These are phyloP conservation scores for Melampsora abietis-canadensis DNA, from an alignment of 1,284 basidiomycete species.

Conservation along the genomic window DNA sequence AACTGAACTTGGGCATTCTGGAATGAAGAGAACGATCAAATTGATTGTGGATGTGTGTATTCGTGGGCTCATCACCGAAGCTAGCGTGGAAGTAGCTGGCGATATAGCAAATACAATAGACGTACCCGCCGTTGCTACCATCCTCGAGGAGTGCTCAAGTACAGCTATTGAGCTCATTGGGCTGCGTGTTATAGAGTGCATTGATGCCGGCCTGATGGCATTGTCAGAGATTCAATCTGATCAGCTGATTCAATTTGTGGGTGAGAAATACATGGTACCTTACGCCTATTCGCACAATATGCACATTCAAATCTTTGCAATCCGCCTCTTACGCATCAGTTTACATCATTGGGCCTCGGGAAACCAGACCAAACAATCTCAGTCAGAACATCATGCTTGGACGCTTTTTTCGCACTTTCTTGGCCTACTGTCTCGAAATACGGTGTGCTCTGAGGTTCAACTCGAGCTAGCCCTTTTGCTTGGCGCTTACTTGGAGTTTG, in stretches of 20 bases:
- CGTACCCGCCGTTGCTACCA: not conserved
- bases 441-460: constrained; percentile 16
- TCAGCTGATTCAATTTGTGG: constrained; percentile 35
- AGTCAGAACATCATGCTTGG: constrained; percentile 21
- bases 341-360: constrained; percentile 13
- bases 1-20: constrained; percentile 18
- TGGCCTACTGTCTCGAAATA: constrained; percentile 22
- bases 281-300: constrained; percentile 41
- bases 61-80: constrained; percentile 14
- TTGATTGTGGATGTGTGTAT: constrained; percentile 19
- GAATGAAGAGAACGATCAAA: constrained; percentile 16
- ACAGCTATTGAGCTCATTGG: constrained; percentile 22
- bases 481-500: constrained; percentile 10
- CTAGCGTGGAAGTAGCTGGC: not conserved
- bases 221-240: constrained; percentile 21
- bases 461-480: constrained; percentile 23
- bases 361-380: not conserved
- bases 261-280: constrained; percentile 30
- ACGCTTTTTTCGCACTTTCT: constrained; percentile 21
- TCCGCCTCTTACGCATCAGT: constrained; percentile 17
- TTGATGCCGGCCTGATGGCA: constrained; percentile 14
- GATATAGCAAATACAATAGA: not conserved
- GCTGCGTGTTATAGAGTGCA: constrained; percentile 17
- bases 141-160: constrained; percentile 22
- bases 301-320: constrained; percentile 22